A percentile compares a stretch with the other conserved stretches of the same genome.
Conservation (phyloP, 192 early-diverging fungal species). For the Jimgerdemannia flammicorona region DNA sequence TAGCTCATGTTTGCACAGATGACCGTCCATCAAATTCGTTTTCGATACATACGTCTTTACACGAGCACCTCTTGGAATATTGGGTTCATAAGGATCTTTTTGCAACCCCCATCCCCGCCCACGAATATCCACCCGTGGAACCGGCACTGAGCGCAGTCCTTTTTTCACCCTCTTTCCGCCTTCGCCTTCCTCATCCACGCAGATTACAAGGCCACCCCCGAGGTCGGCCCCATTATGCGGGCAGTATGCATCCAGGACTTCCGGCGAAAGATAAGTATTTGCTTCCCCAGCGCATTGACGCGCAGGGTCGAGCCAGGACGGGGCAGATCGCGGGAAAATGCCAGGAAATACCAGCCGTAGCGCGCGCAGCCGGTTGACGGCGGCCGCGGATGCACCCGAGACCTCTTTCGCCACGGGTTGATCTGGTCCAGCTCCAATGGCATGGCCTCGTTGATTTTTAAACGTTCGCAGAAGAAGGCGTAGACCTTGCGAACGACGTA, state of each 20-base stretch:
- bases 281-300: neutral
- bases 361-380: constrained; percentile 2
- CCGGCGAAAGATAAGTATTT: neutral
- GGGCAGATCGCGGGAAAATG: neutral
- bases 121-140: neutral
- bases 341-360: neutral
- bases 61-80: too few species aligned
- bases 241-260: constrained; percentile 1
- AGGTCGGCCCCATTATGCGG: neutral
- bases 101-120: neutral
- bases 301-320: constrained; percentile 1
- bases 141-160: neutral
- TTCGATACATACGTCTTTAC: too few species aligned
- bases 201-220: neutral
- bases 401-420: neutral
- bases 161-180: neutral
- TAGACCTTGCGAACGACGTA: neutral
- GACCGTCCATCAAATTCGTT: too few species aligned
- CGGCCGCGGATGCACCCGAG: neutral
- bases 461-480: neutral
- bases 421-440: neutral
- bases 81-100: neutral
- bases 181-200: neutral
- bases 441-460: neutral
- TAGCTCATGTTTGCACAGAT: too few species aligned